A percentile compares a stretch with the other conserved stretches of the same genome.
Evolutionary conservation across 768 basidiomycete species (phyloP).

Genomic region (Mycena chlorophos): DNA sequence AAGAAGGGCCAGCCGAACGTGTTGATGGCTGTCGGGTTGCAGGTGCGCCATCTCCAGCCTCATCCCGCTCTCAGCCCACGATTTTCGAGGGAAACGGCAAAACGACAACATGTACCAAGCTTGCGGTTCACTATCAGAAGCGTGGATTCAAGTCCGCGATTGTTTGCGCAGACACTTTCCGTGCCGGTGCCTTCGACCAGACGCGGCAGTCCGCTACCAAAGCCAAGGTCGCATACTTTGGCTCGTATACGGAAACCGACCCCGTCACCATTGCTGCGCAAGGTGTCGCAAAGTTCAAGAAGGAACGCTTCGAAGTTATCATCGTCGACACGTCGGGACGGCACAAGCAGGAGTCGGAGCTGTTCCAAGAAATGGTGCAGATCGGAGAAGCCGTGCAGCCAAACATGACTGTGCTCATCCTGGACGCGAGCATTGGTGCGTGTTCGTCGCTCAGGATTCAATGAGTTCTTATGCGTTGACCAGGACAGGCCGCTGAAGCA

Average conservation of each 20-base stretch:
- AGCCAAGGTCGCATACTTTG: constrained; percentile 98
- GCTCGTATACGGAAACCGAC: constrained; percentile 98
- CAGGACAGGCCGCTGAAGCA: constrained; percentile 96
- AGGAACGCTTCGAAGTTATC: constrained; percentile 97
- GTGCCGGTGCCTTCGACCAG: constrained; percentile 99
- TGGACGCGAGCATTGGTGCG: constrained; percentile 94
- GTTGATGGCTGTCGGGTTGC: constrained; percentile 96
- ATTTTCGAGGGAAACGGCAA: constrained; percentile 86
- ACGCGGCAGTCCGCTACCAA: constrained; percentile 98
- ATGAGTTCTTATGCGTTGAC: constrained; percentile 6
- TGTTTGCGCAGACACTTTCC: constrained; percentile 98
- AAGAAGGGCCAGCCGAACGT: constrained; percentile 93
- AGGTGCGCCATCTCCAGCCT: constrained; percentile 50
- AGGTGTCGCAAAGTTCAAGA: constrained; percentile 96
- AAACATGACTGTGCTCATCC: constrained; percentile 91
- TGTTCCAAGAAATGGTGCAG: constrained; percentile 98
- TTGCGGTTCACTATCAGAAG: constrained; percentile 96
- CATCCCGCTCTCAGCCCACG: constrained; percentile 1
- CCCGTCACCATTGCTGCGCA: constrained; percentile 93
- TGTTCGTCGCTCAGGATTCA: neutral
- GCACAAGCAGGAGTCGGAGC: constrained; percentile 94
- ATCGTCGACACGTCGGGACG: constrained; percentile 98
- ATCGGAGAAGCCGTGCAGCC: constrained; percentile 93
- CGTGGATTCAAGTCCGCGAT: constrained; percentile 96
- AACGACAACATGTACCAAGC: constrained; percentile 98